Evolutionary conservation across 1,284 basidiomycete genomes (phyloP).

Genomic region (Kalmanozyma brasiliensis): DNA sequence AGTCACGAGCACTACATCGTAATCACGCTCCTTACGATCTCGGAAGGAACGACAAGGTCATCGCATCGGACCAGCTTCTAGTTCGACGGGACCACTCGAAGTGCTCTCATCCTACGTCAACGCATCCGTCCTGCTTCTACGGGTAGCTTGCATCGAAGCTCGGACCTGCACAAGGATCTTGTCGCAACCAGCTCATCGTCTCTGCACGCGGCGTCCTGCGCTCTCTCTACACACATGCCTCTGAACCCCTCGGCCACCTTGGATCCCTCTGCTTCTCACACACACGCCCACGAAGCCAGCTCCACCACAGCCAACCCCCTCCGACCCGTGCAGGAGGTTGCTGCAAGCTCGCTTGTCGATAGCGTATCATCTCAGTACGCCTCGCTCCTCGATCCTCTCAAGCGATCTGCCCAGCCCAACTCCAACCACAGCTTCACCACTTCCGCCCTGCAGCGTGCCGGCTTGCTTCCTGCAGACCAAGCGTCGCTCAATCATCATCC

Average conservation of each 20-base stretch:
- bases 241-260: conserved; percentile 13
- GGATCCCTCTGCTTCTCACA: conserved; percentile 12
- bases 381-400: conserved; percentile 9
- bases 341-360: conserved; percentile 24
- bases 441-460: conserved; percentile 38
- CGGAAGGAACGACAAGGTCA: neutral
- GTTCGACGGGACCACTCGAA: neutral
- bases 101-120: too few species aligned
- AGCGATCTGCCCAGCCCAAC: conserved; percentile 14
- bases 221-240: conserved; percentile 24
- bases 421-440: conserved; percentile 31
- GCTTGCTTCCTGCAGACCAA: conserved; percentile 21
- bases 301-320: conserved; percentile 16
- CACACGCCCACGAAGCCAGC: conserved; percentile 18
- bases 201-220: neutral
- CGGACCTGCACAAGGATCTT: too few species aligned
- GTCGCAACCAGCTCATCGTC: neutral
- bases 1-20: conserved; percentile 2
- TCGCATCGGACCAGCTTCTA: neutral
- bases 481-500: neutral
- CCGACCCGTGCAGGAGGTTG: conserved; percentile 44
- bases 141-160: too few species aligned
- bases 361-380: conserved; percentile 14
- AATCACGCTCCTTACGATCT: conserved; percentile 1
- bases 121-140: too few species aligned